A percentile compares a stretch with the other conserved stretches of the same genome.
Evolutionary conservation across 2,329 filamentous ascomycete species (phyloP).

Genomic region (Colletotrichum paranaense): DNA sequence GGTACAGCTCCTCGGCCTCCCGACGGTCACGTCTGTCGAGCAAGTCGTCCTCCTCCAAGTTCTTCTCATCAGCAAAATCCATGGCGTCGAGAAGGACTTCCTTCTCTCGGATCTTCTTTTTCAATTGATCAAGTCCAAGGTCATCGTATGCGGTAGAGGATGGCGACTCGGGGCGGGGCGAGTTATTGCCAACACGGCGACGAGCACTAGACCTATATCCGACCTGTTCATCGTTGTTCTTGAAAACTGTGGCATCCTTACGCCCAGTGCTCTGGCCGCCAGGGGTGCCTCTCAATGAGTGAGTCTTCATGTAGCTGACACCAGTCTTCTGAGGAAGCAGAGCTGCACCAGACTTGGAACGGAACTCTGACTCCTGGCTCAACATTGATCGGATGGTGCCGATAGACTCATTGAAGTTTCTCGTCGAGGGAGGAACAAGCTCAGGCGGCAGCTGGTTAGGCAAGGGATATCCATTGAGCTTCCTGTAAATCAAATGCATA

Average conservation of each 20-base stretch:
- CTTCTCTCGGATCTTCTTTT: constrained; percentile 93
- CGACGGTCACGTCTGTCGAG: constrained; percentile 90
- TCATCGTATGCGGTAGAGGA: constrained; percentile 83
- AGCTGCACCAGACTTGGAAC: constrained; percentile 90
- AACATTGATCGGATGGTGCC: constrained; percentile 92
- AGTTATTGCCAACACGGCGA: constrained; percentile 80
- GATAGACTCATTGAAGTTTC: constrained; percentile 93
- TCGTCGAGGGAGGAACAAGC: constrained; percentile 92
- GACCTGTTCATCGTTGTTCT: constrained; percentile 93
- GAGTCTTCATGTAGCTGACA: constrained; percentile 97
- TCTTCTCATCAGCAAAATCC: constrained; percentile 94
- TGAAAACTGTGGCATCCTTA: constrained; percentile 96
- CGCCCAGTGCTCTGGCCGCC: constrained; percentile 70
- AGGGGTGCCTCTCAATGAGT: constrained; percentile 82
- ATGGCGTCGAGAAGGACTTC: constrained; percentile 95
- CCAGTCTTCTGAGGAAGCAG: constrained; percentile 95
- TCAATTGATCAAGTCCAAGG: constrained; percentile 84
- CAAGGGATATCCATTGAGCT: constrained; percentile 94
- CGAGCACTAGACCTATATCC: constrained; percentile 95
- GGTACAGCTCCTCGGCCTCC: constrained; percentile 94
- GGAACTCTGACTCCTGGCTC: constrained; percentile 86
- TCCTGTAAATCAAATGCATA: constrained; percentile 99
- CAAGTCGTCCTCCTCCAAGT: constrained; percentile 89
- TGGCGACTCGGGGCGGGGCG: constrained; percentile 84
- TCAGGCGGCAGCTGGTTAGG: constrained; percentile 90